phyloP scores from a whole-genome alignment of 495 filamentous ascomycete genomes.

The Xylaria acuta region DNA sequence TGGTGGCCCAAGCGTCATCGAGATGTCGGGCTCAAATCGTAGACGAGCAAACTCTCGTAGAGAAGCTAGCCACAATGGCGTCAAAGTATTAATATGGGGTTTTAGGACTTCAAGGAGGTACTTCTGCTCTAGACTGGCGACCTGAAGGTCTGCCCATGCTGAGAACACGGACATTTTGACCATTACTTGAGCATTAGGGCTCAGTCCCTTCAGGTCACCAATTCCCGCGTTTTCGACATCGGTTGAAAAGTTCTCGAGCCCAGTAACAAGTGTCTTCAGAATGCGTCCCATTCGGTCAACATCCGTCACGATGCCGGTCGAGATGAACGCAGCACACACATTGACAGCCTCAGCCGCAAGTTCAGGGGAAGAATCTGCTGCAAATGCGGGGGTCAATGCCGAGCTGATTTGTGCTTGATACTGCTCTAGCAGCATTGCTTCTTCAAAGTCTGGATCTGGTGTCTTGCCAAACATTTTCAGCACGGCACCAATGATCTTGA shows the following conservation, averaged over 20 bases:
- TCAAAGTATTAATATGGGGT: conserved; percentile 86
- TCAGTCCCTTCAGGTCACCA: conserved; percentile 90
- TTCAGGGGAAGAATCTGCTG: conserved; percentile 92
- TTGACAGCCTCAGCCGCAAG: conserved; percentile 94
- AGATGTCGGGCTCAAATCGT: conserved; percentile 96
- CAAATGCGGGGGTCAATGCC: conserved; percentile 94
- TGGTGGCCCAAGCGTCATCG: conserved; percentile 77
- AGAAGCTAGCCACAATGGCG: conserved; percentile 91
- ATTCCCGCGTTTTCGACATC: conserved; percentile 86
- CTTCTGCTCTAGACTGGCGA: conserved; percentile 90
- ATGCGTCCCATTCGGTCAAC: conserved; percentile 98
- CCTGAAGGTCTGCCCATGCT: conserved; percentile 98
- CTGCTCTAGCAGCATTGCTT: conserved; percentile 93
- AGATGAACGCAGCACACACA: conserved; percentile 96
- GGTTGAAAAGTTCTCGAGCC: conserved; percentile 88
- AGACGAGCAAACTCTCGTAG: conserved; percentile 92
- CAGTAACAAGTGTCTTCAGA: conserved; percentile 87
- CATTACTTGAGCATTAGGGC: conserved; percentile 97
- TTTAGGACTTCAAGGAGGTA: conserved; percentile 89
- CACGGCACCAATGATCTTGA: conserved; percentile 92
- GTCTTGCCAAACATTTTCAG: conserved; percentile 95
- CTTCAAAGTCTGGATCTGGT: conserved; percentile 94
- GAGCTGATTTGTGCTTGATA: conserved; percentile 99
- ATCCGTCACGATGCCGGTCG: conserved; percentile 95
- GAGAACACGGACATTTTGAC: conserved; percentile 95